Percentiles rank a stretch among this genome's conserved stretches.
These are phyloP conservation scores for Fusarium stilboides DNA, from an alignment of 2,329 filamentous ascomycete species.

Conservation along the genomic window DNA sequence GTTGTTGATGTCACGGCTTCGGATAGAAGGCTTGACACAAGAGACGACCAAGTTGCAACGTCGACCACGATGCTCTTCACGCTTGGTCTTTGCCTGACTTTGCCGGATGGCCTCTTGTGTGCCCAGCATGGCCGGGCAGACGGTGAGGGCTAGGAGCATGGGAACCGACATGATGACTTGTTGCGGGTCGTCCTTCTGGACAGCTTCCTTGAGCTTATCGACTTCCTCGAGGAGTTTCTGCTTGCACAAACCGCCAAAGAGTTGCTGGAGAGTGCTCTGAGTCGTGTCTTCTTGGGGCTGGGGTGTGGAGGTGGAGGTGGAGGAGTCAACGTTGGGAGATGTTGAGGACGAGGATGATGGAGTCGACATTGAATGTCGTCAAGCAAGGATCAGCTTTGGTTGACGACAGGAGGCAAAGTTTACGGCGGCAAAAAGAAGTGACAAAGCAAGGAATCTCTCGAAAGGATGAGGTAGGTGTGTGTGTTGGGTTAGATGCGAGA, in stretches of 20 bases:
- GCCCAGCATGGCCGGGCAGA: conserved; percentile 60
- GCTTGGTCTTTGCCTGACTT: conserved; percentile 61
- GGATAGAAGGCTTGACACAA: conserved; percentile 63
- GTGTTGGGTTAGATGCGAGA: conserved; percentile 32
- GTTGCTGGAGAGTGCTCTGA: conserved; percentile 43
- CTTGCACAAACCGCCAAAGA: conserved; percentile 45
- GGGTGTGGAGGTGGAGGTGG: conserved; percentile 26
- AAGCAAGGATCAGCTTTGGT: conserved; percentile 8
- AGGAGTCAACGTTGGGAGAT: conserved; percentile 25
- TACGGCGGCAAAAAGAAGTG: conserved; percentile 29
- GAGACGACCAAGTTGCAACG: conserved; percentile 65
- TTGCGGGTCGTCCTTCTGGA: conserved; percentile 48
- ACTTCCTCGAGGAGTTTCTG: conserved; percentile 47
- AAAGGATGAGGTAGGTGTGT: conserved; percentile 8
- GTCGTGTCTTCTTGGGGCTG: conserved; percentile 31
- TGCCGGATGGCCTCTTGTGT: conserved; percentile 63
- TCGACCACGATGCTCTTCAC: conserved; percentile 63
- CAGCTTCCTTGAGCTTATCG: conserved; percentile 48
- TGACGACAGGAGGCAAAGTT: conserved; percentile 26
- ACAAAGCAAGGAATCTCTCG: conserved; percentile 36
- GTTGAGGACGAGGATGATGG: conserved; percentile 34
- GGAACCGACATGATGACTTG: conserved; percentile 50
- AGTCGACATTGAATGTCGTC: conserved; percentile 45
- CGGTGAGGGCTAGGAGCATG: conserved; percentile 50
- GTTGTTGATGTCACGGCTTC: conserved; percentile 61